Percentiles rank a stretch among this genome's conserved stretches.
These are phyloP conservation scores for Waltergamsia citrina DNA, from an alignment of 2,329 filamentous ascomycete species.

Conservation along the genomic window DNA sequence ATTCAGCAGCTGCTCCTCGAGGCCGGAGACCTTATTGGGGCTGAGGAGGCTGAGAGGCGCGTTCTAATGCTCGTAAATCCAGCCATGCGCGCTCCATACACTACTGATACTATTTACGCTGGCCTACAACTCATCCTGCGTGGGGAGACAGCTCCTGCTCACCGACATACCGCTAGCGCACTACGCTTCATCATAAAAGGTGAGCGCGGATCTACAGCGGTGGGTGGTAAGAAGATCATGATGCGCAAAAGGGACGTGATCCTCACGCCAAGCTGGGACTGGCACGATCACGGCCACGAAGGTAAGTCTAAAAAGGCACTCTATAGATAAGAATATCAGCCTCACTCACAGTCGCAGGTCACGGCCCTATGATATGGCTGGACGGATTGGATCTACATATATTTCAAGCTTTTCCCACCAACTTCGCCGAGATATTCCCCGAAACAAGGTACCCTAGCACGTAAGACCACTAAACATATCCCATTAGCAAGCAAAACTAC, in stretches of 20 bases:
- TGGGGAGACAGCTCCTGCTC: slow-evolving; percentile 39
- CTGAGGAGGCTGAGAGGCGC: slow-evolving; percentile 23
- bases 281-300: slow-evolving; percentile 27
- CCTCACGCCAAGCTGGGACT: slow-evolving; percentile 30
- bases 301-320: too few species aligned
- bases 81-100: slow-evolving; percentile 34
- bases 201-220: slow-evolving; percentile 41
- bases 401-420: slow-evolving; percentile 38
- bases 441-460: slow-evolving; percentile 27
- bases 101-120: slow-evolving; percentile 45
- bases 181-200: slow-evolving; percentile 47
- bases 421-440: slow-evolving; percentile 40
- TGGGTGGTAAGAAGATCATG: slow-evolving; percentile 35
- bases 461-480: too few species aligned
- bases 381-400: slow-evolving; percentile 42
- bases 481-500: too few species aligned
- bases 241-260: slow-evolving; percentile 44
- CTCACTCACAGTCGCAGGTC: too few species aligned
- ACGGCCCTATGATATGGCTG: slow-evolving; percentile 45
- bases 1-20: slow-evolving; percentile 19
- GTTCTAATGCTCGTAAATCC: slow-evolving; percentile 28
- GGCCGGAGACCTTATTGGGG: slow-evolving; percentile 16
- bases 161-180: slow-evolving; percentile 44
- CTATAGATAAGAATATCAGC: too few species aligned
- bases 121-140: slow-evolving; percentile 45